Evolutionary conservation across 2,329 filamentous ascomycete species (phyloP).

Genomic region (Fusarium sp.): DNA sequence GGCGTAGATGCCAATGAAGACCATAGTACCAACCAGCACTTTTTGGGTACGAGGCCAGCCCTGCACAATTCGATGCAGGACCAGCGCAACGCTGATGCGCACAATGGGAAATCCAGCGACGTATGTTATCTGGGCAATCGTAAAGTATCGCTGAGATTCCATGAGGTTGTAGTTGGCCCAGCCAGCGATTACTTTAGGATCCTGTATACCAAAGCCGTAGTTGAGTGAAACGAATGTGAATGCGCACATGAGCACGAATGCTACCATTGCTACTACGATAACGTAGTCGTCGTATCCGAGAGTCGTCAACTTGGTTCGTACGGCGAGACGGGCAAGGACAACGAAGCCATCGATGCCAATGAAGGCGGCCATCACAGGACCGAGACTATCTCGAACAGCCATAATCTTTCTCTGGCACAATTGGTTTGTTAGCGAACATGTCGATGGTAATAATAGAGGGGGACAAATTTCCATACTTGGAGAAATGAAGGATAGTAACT

Average conservation of each 20-base stretch:
- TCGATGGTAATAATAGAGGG: background rate
- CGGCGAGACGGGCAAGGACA: slow-evolving; percentile 16
- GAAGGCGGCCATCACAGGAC: slow-evolving; percentile 17
- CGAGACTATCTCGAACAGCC: slow-evolving; percentile 17
- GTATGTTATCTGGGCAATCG: slow-evolving; percentile 11
- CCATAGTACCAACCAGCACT: background rate
- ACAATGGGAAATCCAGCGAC: slow-evolving; percentile 6
- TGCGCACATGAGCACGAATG: slow-evolving; percentile 3
- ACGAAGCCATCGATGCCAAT: slow-evolving; percentile 16
- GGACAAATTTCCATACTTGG: background rate
- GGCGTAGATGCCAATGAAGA: slow-evolving; percentile 1
- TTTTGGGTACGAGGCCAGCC: slow-evolving; percentile 13
- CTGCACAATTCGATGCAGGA: slow-evolving; percentile 4
- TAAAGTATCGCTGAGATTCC: slow-evolving; percentile 10
- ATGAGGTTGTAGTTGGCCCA: background rate
- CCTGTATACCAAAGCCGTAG: slow-evolving; percentile 1
- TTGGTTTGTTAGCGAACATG: background rate
- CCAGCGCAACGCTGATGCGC: slow-evolving; percentile 3
- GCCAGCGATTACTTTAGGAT: background rate
- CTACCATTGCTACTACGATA: background rate
- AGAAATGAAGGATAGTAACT: background rate
- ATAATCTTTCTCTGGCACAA: background rate
- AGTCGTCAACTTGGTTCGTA: slow-evolving; percentile 11
- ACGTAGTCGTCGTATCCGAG: slow-evolving; percentile 18
- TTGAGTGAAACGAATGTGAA: slow-evolving; percentile 9